A percentile compares a stretch with the other conserved stretches of the same genome.
phyloP scores from a whole-genome alignment of 2,329 filamentous ascomycete species.

The Penicillium sp. region DNA sequence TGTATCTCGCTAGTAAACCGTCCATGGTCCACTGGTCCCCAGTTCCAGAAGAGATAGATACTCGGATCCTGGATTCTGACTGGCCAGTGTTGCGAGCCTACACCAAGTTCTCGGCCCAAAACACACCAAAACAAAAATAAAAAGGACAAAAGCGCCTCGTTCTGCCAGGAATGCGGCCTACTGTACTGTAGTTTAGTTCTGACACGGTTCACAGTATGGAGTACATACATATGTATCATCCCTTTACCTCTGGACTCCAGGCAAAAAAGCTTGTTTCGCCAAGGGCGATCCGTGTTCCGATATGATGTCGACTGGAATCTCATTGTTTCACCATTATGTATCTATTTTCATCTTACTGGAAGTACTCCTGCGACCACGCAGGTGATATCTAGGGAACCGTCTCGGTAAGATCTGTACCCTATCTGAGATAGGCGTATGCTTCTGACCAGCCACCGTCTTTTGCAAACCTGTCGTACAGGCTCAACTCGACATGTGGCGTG shows the following conservation, averaged over 20 bases:
- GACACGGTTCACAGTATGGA: neutral
- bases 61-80: neutral
- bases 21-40: neutral
- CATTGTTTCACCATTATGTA: constrained; percentile 1
- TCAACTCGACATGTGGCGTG: neutral
- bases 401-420: neutral
- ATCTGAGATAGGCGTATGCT: neutral
- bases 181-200: too few relatives aligned
- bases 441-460: neutral
- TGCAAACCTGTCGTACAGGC: neutral
- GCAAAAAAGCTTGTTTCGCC: constrained; percentile 18
- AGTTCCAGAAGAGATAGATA: neutral
- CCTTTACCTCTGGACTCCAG: too few relatives aligned
- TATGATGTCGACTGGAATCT: constrained; percentile 12
- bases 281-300: constrained; percentile 11
- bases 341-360: neutral
- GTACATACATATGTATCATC: too few relatives aligned
- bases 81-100: constrained; percentile 1
- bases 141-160: neutral
- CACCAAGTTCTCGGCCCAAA: neutral
- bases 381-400: neutral
- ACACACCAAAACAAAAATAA: neutral
- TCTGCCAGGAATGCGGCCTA: neutral
- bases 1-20: constrained; percentile 2
- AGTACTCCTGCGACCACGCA: too few relatives aligned